A percentile compares a stretch with the other conserved stretches of the same genome.
These are phyloP conservation scores for Alternaria dauci DNA, from an alignment of 2,329 filamentous ascomycete species.

Conservation along the genomic window DNA sequence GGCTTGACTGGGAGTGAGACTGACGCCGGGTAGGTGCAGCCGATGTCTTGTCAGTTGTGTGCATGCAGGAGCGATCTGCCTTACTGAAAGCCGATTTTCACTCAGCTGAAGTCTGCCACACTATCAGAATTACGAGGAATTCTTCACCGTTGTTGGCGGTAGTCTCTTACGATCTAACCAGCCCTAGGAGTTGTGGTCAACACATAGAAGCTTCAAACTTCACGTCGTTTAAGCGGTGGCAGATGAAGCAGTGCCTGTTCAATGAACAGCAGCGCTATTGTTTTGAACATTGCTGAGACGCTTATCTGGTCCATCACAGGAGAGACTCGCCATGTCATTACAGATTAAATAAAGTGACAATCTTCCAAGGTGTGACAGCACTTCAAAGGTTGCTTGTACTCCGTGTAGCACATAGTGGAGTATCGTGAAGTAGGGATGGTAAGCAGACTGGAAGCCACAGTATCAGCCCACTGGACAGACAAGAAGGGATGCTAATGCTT, in stretches of 20 bases:
- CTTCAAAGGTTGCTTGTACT: not conserved
- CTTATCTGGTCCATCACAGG: not conserved
- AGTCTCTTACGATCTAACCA: not conserved
- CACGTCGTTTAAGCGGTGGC: not conserved
- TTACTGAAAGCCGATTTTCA: not conserved
- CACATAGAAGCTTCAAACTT: not conserved
- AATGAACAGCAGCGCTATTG: not conserved
- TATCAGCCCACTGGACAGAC: not conserved
- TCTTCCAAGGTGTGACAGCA: slow-evolving; percentile 5
- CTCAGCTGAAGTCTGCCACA: not conserved
- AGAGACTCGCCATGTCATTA: not conserved
- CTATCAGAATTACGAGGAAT: not conserved
- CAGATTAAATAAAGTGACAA: not conserved
- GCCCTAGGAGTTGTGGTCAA: not conserved
- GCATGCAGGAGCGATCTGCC: not conserved
- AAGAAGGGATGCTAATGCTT: not conserved
- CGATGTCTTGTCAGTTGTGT: not conserved
- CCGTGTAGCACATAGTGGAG: not conserved
- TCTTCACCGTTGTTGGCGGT: not conserved
- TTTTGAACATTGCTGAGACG: not conserved
- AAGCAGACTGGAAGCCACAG: not conserved
- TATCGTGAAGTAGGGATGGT: not conserved
- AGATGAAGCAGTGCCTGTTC: not conserved
- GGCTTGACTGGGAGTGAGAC: not conserved
- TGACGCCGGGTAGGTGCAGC: not conserved